Percentiles rank a stretch among this genome's conserved stretches.
Evolutionary conservation across 2,329 filamentous ascomycete species (phyloP).

Genomic region (Hypoxylon sp.): DNA sequence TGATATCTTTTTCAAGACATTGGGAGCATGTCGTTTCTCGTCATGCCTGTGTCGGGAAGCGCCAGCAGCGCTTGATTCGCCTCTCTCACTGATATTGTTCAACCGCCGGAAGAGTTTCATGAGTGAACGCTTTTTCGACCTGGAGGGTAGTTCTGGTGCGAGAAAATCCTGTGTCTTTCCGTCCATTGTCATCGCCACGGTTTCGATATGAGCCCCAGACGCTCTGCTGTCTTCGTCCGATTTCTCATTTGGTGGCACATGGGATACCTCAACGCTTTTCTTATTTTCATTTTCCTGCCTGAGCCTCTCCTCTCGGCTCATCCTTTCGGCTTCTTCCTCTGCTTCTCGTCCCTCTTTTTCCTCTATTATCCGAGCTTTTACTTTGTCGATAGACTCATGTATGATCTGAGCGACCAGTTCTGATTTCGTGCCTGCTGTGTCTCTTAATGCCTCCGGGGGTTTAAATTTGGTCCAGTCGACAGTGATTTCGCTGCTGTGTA

Average conservation of each 20-base stretch:
- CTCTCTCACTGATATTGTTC: slow-evolving; percentile 50
- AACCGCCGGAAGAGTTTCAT: slow-evolving; percentile 55
- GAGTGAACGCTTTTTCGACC: slow-evolving; percentile 51
- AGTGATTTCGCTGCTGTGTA: slow-evolving; percentile 44
- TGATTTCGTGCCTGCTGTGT: slow-evolving; percentile 54
- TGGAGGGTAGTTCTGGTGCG: slow-evolving; percentile 33
- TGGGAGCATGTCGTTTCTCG: slow-evolving; percentile 39
- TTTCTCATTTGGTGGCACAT: slow-evolving; percentile 14
- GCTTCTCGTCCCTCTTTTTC: slow-evolving; percentile 50
- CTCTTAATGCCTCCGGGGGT: slow-evolving; percentile 58
- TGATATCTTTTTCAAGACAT: slow-evolving; percentile 38
- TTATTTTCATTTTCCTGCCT: slow-evolving; percentile 22
- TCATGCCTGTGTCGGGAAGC: slow-evolving; percentile 40
- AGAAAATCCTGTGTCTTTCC: slow-evolving; percentile 26
- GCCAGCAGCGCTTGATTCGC: slow-evolving; percentile 55
- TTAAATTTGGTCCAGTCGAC: slow-evolving; percentile 62
- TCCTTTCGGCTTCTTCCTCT: slow-evolving; percentile 45
- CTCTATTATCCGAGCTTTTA: slow-evolving; percentile 55
- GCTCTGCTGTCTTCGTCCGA: not conserved
- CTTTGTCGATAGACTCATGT: slow-evolving; percentile 58
- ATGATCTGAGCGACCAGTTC: slow-evolving; percentile 58
- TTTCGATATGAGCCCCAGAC: not conserved
- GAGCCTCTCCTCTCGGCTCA: slow-evolving; percentile 22
- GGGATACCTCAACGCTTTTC: slow-evolving; percentile 8
- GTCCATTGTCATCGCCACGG: not conserved